Evolutionary conservation across 208 protist species (phyloP), one percentile per base, ranked within the genome.

Genomic region (Tetramitus jugosus): DNA sequence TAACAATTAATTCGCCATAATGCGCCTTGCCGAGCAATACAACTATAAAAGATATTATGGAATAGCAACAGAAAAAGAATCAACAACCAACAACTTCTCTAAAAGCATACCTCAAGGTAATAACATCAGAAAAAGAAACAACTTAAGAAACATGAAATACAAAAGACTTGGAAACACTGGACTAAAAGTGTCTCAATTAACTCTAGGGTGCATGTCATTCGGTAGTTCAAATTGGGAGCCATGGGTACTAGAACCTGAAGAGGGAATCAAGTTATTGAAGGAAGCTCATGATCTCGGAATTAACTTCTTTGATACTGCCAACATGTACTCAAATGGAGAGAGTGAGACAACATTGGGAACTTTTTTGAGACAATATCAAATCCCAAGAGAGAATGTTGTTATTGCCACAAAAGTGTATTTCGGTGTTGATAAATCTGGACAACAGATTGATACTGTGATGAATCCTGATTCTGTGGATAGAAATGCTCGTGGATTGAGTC

Each of bases 291-390:
- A 56, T 10, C 10, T 56, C 49, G 49, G 49, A 20, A 56, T 56
- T 20, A 56, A 56, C 49, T 62, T 62, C 29, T 62, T 62, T 62
- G 56, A 62, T 62, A 62, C 56, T 62, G 56, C 56, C 14, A 33
- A 62, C 29, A 33, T 62, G 4, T 62, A 62, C 20, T 29, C 10
- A 6, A 62, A 62, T 62, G 56, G 56, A 62, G 56, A 62, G 6
- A 35, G 26, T 62, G 56, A 62, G 20, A 62, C 17, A 62, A 62
- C 29, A 6, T 62, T 62, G 29, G 56, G 56, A 8, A 23, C 3
- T 29, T 23, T 33, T 33, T 33, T 62, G 3, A 62, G 29, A 26
- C 4, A 23, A 33, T 8, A 35, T 26, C 3, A 62, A n/a, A n/a
- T n/a, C n/a, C n/a, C n/a, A n/a, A n/a, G n/a, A n/a, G n/a, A n/a